Evolutionary conservation across 164 flowering plant genomes (phyloP).

Genomic region (Stephania yunnanensis): DNA sequence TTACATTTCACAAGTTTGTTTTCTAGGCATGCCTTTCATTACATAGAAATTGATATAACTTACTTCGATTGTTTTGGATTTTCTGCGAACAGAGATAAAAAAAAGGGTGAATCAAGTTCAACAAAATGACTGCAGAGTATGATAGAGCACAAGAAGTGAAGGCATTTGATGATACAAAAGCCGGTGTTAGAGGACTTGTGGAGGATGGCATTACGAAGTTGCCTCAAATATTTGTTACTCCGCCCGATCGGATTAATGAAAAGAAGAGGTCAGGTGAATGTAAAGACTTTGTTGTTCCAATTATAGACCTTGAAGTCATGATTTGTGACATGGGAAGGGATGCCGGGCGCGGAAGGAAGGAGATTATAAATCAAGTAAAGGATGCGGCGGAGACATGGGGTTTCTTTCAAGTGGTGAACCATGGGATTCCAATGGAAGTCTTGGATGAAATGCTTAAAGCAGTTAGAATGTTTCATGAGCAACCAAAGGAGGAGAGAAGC

Average conservation of each 20-base stretch:
- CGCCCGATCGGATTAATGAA: conserved; percentile 5
- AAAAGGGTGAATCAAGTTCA: not conserved
- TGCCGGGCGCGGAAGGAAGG: not conserved
- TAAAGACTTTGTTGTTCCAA: conserved; percentile 13
- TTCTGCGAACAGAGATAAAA: no score
- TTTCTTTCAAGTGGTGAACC: conserved; percentile 23
- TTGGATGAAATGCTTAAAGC: conserved; percentile 18
- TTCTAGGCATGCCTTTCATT: no score
- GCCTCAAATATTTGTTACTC: conserved; percentile 23
- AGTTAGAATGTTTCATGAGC: conserved; percentile 15
- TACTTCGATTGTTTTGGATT: no score
- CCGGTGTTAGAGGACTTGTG: conserved; percentile 31
- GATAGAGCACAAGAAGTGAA: conserved; percentile 7
- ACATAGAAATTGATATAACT: no score
- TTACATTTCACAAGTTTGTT: no score
- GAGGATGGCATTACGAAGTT: conserved; percentile 20
- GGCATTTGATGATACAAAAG: conserved; percentile 17
- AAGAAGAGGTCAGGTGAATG: not conserved
- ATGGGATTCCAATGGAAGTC: conserved; percentile 15
- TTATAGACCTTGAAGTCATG: conserved; percentile 12
- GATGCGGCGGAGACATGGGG: conserved; percentile 21
- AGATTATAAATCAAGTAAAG: conserved; percentile 8
- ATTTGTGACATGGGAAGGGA: not conserved
- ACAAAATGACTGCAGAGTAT: not conserved
- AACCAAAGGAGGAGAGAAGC: conserved; percentile 17